Percentiles rank a stretch among this genome's conserved stretches.
phyloP scores from a whole-genome alignment of 495 filamentous ascomycete genomes.

The Talaromyces wortmannii region DNA sequence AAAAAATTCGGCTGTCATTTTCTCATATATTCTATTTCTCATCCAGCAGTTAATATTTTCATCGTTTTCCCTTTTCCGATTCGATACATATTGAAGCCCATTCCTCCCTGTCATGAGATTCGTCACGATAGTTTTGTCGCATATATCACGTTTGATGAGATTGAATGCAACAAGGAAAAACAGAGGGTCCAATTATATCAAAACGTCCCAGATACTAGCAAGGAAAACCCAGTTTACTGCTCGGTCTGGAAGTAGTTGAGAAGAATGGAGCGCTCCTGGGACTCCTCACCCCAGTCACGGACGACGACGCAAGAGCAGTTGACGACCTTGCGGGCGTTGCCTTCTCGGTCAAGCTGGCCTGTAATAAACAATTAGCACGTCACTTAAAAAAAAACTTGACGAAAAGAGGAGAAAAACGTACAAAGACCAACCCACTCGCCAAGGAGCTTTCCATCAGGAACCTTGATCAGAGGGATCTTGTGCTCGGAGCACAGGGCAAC shows the following conservation, averaged over 20 bases:
- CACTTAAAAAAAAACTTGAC: neutral
- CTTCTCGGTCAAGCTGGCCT: slow-evolving; percentile 98
- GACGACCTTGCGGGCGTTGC: slow-evolving; percentile 98
- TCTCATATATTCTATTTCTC: neutral
- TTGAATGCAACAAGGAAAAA: neutral
- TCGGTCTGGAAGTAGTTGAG: slow-evolving; percentile 99
- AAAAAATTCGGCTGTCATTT: neutral
- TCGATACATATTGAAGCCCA: neutral
- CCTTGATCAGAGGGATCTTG: slow-evolving; percentile 99
- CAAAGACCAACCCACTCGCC: slow-evolving; percentile 99
- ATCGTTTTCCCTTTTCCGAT: neutral
- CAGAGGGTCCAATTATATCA: neutral
- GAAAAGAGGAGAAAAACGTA: slow-evolving; percentile 45
- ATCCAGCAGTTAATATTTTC: neutral
- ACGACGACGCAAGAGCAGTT: slow-evolving; percentile 99
- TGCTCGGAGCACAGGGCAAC: slow-evolving; percentile 97
- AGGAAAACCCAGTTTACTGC: slow-evolving; percentile 39
- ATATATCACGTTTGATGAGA: too few relatives aligned
- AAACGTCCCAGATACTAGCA: neutral
- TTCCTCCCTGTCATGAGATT: neutral
- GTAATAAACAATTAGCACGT: slow-evolving; percentile 3
- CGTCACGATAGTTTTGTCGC: neutral
- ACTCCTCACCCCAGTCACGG: slow-evolving; percentile 99
- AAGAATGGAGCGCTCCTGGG: slow-evolving; percentile 92
- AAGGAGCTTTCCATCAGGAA: slow-evolving; percentile 97